These are phyloP conservation scores for Gardenia jasminoides DNA, from an alignment of 257 asterid genomes.

Conservation along the genomic window DNA sequence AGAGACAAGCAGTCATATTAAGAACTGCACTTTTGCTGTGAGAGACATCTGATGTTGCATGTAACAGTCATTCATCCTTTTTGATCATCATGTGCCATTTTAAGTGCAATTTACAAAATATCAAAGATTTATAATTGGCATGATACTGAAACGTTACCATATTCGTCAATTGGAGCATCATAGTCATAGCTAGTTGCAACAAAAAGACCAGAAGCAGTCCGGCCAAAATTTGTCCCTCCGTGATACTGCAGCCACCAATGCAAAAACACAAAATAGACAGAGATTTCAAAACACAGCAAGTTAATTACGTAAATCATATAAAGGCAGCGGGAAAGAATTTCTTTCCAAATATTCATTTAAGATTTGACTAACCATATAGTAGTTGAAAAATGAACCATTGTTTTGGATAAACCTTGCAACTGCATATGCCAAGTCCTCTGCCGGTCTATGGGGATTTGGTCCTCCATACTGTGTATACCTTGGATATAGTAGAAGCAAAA, in stretches of 20 bases:
- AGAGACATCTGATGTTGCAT: conserved; percentile 3
- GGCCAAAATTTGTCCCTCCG: conserved; percentile 89
- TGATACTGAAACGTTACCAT: conserved; percentile 45
- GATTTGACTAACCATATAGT: conserved; percentile 68
- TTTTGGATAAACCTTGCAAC: conserved; percentile 86
- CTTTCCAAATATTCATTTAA: neutral
- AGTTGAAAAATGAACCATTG: conserved; percentile 87
- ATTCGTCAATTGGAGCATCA: conserved; percentile 92
- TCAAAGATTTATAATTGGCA: neutral
- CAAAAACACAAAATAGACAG: conserved; percentile 6
- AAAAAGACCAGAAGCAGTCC: conserved; percentile 77
- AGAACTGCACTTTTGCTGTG: neutral
- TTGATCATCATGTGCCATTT: neutral
- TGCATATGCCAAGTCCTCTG: conserved; percentile 84
- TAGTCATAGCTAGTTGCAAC: conserved; percentile 85
- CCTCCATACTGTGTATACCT: conserved; percentile 87
- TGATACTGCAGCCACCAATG: conserved; percentile 55
- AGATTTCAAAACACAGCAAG: neutral
- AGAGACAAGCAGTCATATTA: neutral
- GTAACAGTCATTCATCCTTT: neutral
- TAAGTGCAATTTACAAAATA: neutral
- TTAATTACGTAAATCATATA: neutral
- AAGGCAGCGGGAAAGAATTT: neutral
- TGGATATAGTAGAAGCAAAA: conserved; percentile 1
- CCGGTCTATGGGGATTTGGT: conserved; percentile 70